These are phyloP conservation scores for Haemoproteus tartakovskyi DNA, from an alignment of 169 alveolate species.

Conservation along the genomic window DNA sequence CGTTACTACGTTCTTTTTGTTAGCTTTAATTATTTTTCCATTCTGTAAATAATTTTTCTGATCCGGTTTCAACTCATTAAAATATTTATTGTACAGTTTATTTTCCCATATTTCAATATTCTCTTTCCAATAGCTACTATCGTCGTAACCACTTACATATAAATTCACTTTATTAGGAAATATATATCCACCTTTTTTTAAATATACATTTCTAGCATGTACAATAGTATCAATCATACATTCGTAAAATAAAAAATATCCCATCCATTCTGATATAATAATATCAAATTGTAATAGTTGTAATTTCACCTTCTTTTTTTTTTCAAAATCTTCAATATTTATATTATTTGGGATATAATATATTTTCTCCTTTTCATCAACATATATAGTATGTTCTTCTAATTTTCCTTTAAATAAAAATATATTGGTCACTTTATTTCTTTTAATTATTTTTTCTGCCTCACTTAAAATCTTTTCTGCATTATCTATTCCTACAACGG, in stretches of 20 bases:
- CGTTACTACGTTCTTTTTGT: constrained; percentile 58
- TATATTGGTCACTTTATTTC: constrained; percentile 92
- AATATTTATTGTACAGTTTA: constrained; percentile 67
- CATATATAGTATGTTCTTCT: constrained; percentile 81
- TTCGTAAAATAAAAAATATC: constrained; percentile 93
- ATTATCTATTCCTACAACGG: constrained; percentile 89
- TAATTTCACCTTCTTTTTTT: constrained; percentile 89
- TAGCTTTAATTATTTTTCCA: constrained; percentile 70
- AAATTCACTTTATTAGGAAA: constrained; percentile 88
- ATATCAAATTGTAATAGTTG: constrained; percentile 95
- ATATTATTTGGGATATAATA: constrained; percentile 79
- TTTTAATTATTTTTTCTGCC: constrained; percentile 88
- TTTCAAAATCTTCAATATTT: constrained; percentile 75
- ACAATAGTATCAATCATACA: constrained; percentile 94
- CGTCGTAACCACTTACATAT: constrained; percentile 90
- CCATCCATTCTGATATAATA: constrained; percentile 98
- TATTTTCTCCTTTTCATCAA: constrained; percentile 63
- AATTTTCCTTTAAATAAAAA: constrained; percentile 85
- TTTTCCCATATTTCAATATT: constrained; percentile 88
- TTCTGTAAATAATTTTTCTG: constrained; percentile 48
- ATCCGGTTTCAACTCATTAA: constrained; percentile 67
- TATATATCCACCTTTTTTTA: constrained; percentile 86
- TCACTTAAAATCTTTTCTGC: constrained; percentile 88
- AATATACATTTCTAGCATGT: constrained; percentile 90
- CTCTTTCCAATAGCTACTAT: constrained; percentile 89